phyloP scores from a whole-genome alignment of 2,329 filamentous ascomycete species.

The Teratosphaeria gauchensis region DNA sequence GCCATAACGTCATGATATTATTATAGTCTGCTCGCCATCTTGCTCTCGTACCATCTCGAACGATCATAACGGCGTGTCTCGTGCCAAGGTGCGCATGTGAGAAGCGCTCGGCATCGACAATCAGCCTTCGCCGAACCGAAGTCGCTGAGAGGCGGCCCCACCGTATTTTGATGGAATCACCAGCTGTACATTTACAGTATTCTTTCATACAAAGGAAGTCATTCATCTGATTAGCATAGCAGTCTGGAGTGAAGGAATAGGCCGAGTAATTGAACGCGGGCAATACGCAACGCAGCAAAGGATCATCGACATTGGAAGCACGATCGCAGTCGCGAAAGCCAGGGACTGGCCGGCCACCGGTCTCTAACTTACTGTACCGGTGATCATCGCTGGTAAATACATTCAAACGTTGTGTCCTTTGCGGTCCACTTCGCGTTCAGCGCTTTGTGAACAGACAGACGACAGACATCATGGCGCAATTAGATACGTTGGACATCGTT shows the following conservation, averaged over 20 bases:
- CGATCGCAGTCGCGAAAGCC: not conserved
- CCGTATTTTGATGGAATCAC: not conserved
- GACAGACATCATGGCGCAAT: conserved; percentile 67
- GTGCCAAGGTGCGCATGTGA: not conserved
- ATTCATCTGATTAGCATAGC: not conserved
- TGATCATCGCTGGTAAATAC: not conserved
- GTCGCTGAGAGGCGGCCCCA: not conserved
- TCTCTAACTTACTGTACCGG: not conserved
- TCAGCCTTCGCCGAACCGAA: not conserved
- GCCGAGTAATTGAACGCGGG: too few species aligned
- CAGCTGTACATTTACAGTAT: not conserved
- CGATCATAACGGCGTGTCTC: not conserved
- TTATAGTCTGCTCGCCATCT: not conserved
- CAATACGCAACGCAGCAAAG: not conserved
- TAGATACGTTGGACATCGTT: conserved; percentile 89
- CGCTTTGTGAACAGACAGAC: not conserved
- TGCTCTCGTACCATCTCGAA: not conserved
- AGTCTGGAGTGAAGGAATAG: not conserved
- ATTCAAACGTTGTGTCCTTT: not conserved
- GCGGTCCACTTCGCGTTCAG: not conserved
- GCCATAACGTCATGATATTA: not conserved
- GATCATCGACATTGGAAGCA: not conserved
- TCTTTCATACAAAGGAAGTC: not conserved
- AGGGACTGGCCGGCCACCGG: not conserved
- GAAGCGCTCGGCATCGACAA: not conserved